Conservation (phyloP, 208 protist species). For the Trypanosomatidae sp. region DNA sequence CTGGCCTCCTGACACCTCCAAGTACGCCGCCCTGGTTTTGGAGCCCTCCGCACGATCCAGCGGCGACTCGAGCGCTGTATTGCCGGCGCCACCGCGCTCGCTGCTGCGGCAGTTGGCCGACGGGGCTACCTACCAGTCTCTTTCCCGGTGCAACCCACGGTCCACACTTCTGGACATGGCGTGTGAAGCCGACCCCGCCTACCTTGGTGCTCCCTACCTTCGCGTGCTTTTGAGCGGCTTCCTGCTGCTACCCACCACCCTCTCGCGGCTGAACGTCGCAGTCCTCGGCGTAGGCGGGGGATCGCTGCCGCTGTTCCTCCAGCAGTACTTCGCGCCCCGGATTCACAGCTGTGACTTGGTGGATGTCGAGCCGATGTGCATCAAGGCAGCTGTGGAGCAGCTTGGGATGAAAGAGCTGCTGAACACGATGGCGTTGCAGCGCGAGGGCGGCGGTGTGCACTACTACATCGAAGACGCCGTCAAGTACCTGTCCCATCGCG, state of each 20-base stretch:
- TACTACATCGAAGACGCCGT: slow-evolving; percentile 48
- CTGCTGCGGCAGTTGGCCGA: slow-evolving; percentile 53
- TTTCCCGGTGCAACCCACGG: slow-evolving; percentile 72
- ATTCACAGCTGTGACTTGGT: slow-evolving; percentile 70
- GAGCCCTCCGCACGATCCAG: slow-evolving; percentile 32
- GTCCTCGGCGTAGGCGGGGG: slow-evolving; percentile 84
- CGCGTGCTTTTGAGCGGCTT: slow-evolving; percentile 75
- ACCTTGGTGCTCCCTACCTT: slow-evolving; percentile 81
- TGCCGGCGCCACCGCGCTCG: slow-evolving; percentile 8
- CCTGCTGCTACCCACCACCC: slow-evolving; percentile 48
- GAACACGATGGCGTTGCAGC: slow-evolving; percentile 20
- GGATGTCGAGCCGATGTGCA: slow-evolving; percentile 74
- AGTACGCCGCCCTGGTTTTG: slow-evolving; percentile 73
- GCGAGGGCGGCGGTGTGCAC: slow-evolving; percentile 31
- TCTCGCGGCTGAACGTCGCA: slow-evolving; percentile 53
- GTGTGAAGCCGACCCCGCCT: slow-evolving; percentile 58
- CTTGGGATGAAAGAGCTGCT: slow-evolving; percentile 64
- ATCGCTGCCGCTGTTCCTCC: slow-evolving; percentile 73
- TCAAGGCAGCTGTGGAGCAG: slow-evolving; percentile 71
- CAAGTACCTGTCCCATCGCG: slow-evolving; percentile 31
- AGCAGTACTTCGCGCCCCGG: slow-evolving; percentile 57
- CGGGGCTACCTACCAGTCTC: slow-evolving; percentile 74
- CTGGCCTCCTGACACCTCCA: slow-evolving; percentile 65
- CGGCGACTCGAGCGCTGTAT: not conserved
- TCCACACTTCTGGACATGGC: slow-evolving; percentile 43